Conservation (phyloP, 768 basidiomycete species). For the Termitomyces sp. region DNA sequence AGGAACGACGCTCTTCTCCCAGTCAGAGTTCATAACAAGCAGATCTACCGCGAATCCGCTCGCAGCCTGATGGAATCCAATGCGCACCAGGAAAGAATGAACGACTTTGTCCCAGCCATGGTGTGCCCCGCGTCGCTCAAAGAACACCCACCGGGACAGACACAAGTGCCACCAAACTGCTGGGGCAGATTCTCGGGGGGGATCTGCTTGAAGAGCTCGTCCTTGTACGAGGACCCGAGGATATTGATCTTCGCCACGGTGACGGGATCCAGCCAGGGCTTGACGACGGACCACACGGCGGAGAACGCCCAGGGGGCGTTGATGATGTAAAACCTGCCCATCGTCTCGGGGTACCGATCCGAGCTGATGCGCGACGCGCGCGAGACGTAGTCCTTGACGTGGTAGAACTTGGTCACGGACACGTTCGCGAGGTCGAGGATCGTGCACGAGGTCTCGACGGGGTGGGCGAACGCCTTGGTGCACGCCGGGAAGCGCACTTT, state of each 20-base stretch:
- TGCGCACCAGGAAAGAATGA: conserved; percentile 43
- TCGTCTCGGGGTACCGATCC: conserved; percentile 86
- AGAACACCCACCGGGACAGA: conserved; percentile 76
- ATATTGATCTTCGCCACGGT: conserved; percentile 95
- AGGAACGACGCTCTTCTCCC: conserved; percentile 55
- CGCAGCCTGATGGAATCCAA: conserved; percentile 52
- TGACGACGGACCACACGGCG: conserved; percentile 83
- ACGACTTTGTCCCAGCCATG: conserved; percentile 60
- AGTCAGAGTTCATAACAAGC: conserved; percentile 59
- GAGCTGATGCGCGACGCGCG: conserved; percentile 76
- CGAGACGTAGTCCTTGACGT: conserved; percentile 88
- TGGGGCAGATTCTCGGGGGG: conserved; percentile 75
- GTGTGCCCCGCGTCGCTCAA: conserved; percentile 74
- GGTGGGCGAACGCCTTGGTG: conserved; percentile 64
- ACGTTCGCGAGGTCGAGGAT: conserved; percentile 85
- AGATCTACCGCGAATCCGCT: conserved; percentile 67
- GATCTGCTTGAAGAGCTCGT: conserved; percentile 76
- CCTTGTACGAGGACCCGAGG: conserved; percentile 69
- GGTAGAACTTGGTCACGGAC: conserved; percentile 72
- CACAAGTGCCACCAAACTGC: conserved; percentile 80
- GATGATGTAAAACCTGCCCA: conserved; percentile 99
- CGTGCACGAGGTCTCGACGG: conserved; percentile 96
- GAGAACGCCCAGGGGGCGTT: conserved; percentile 94
- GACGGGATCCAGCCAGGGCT: conserved; percentile 91
- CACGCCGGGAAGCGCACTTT: conserved; percentile 77